phyloP scores from a whole-genome alignment of 2,329 filamentous ascomycete genomes.

The Colletotrichum shisoi region DNA sequence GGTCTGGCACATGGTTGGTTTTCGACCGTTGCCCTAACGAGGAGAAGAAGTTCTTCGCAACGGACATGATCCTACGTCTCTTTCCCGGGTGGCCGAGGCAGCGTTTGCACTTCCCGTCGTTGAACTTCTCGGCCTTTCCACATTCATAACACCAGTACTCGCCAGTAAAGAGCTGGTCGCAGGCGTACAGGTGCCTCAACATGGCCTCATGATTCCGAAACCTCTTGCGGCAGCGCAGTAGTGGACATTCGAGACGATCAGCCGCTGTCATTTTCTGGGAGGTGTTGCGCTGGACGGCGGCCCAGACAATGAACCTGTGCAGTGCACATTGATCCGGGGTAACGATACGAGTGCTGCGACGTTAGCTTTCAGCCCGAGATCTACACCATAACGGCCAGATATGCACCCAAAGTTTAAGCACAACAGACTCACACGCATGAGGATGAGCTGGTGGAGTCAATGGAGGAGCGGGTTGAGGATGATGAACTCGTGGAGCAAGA shows the following conservation, averaged over 20 bases:
- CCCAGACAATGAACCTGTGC: slow-evolving; percentile 65
- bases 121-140: slow-evolving; percentile 60
- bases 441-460: slow-evolving; percentile 41
- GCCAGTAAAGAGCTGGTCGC: slow-evolving; percentile 57
- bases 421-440: slow-evolving; percentile 49
- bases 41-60: slow-evolving; percentile 64
- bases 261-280: slow-evolving; percentile 57
- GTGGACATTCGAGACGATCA: slow-evolving; percentile 61
- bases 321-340: slow-evolving; percentile 60
- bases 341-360: slow-evolving; percentile 54
- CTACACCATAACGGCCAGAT: slow-evolving; percentile 5
- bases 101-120: slow-evolving; percentile 60
- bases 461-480: slow-evolving; percentile 42
- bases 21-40: slow-evolving; percentile 59
- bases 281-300: slow-evolving; percentile 62
- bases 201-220: slow-evolving; percentile 63
- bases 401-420: slow-evolving; percentile 5
- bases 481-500: slow-evolving; percentile 44
- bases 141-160: slow-evolving; percentile 67
- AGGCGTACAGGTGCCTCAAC: slow-evolving; percentile 61
- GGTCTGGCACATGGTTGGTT: slow-evolving; percentile 47
- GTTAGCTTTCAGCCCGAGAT: slow-evolving; percentile 8
- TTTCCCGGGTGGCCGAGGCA: slow-evolving; percentile 61
- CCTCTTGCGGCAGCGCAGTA: slow-evolving; percentile 59
- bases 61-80: slow-evolving; percentile 60